Conservation (phyloP, 2,329 filamentous ascomycete genomes). For the Talaromyces pinophilus region DNA sequence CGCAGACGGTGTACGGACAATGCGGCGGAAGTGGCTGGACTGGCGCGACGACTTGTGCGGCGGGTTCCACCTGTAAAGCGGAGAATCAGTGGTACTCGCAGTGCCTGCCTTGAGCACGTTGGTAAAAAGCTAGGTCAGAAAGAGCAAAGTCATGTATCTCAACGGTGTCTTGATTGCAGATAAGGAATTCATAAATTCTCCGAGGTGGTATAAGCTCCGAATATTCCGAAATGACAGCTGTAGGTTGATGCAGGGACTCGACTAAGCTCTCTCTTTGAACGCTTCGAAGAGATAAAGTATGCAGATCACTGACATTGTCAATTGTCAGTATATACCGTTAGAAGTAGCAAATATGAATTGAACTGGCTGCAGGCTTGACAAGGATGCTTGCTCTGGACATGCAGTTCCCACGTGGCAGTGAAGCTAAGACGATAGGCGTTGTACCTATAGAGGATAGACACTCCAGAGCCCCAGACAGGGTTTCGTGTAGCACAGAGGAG, state of each 20-base stretch:
- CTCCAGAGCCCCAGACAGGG: not conserved
- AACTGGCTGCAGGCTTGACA: not conserved
- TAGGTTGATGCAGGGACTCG: not conserved
- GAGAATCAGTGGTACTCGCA: constrained; percentile 36
- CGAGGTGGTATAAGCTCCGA: not conserved
- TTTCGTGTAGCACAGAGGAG: constrained; percentile 5
- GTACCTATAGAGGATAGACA: not conserved
- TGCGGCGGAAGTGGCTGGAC: constrained; percentile 36
- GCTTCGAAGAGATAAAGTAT: not conserved
- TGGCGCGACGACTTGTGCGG: constrained; percentile 32
- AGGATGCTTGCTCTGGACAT: not conserved
- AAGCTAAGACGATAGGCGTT: not conserved
- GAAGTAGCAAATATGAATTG: not conserved
- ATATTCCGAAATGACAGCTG: not conserved
- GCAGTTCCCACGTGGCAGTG: constrained; percentile 15
- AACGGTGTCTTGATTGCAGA: not conserved
- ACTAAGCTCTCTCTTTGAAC: not conserved
- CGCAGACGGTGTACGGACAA: constrained; percentile 29
- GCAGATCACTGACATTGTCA: not conserved
- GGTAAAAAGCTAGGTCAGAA: not conserved
- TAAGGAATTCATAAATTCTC: not conserved
- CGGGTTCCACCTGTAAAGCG: constrained; percentile 32
- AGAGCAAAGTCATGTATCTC: not conserved
- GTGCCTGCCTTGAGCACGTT: constrained; percentile 23
- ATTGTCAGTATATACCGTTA: not conserved